Evolutionary conservation across 129 eudicot species (phyloP).

Genomic region (Dittrichia graveolens): DNA sequence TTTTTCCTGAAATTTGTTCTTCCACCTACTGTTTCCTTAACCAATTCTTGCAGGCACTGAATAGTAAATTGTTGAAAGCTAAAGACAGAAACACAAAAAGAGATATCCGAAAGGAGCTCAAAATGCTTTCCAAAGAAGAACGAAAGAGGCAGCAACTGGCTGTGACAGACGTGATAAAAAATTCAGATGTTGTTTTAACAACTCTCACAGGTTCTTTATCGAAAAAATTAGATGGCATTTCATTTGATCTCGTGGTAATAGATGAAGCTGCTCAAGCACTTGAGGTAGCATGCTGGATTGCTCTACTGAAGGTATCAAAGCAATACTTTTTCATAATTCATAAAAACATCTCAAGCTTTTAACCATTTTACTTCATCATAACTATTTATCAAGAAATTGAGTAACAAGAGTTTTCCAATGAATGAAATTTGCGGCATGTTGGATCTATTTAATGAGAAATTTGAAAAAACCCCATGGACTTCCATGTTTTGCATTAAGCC

Average conservation of each 20-base stretch:
- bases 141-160: conserved; percentile 96
- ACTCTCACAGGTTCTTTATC: conserved; percentile 89
- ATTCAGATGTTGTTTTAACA: conserved; percentile 78
- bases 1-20: background rate
- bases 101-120: conserved; percentile 88
- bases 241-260: conserved; percentile 86
- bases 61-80: conserved; percentile 79
- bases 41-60: conserved; percentile 55
- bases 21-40: background rate
- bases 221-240: conserved; percentile 60
- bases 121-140: conserved; percentile 89
- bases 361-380: background rate
- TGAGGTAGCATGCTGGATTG: conserved; percentile 98
- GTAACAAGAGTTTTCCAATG: background rate
- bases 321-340: background rate
- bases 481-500: background rate
- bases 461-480: background rate
- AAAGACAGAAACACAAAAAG: conserved; percentile 90
- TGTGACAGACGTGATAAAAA: conserved; percentile 85
- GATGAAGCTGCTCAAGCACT: conserved; percentile 99
- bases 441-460: background rate
- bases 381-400: background rate
- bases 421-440: background rate
- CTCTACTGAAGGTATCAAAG: conserved; percentile 72
- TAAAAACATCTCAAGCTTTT: too few relatives aligned